These are phyloP conservation scores for Colletotrichum sidae DNA, from an alignment of 2,329 filamentous ascomycete species.

Conservation along the genomic window DNA sequence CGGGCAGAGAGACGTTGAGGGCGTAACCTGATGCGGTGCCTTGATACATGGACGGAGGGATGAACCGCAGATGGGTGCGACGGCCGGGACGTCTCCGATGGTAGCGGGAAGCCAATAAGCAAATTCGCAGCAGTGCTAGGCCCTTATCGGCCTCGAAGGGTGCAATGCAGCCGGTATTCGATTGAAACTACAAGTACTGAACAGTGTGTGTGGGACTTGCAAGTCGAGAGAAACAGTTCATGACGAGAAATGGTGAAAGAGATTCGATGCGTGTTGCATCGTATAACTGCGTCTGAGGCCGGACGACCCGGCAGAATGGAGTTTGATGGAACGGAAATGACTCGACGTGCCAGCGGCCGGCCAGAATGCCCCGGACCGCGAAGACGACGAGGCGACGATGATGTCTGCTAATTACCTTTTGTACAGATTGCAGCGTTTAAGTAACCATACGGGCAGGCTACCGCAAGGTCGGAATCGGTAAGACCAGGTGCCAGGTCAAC, in stretches of 20 bases:
- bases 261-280: neutral
- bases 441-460: too few species aligned
- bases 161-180: neutral
- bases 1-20: conserved; percentile 17
- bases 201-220: conserved; percentile 17
- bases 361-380: neutral
- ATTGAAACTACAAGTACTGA: too few species aligned
- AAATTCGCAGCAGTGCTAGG: conserved; percentile 16
- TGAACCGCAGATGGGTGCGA: neutral
- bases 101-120: conserved; percentile 7
- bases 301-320: conserved; percentile 30
- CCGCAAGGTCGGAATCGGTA: too few species aligned
- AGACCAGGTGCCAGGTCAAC: neutral
- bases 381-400: neutral
- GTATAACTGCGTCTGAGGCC: neutral
- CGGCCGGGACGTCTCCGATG: neutral
- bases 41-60: neutral
- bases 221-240: conserved; percentile 7
- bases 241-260: conserved; percentile 2
- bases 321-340: conserved; percentile 32
- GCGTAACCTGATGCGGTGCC: conserved; percentile 28
- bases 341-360: conserved; percentile 28
- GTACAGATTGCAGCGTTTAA: too few species aligned
- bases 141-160: neutral
- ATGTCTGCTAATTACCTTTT: neutral